These are phyloP conservation scores for Salicornia ramosissima DNA, from an alignment of 148 eudicot species.

Conservation along the genomic window DNA sequence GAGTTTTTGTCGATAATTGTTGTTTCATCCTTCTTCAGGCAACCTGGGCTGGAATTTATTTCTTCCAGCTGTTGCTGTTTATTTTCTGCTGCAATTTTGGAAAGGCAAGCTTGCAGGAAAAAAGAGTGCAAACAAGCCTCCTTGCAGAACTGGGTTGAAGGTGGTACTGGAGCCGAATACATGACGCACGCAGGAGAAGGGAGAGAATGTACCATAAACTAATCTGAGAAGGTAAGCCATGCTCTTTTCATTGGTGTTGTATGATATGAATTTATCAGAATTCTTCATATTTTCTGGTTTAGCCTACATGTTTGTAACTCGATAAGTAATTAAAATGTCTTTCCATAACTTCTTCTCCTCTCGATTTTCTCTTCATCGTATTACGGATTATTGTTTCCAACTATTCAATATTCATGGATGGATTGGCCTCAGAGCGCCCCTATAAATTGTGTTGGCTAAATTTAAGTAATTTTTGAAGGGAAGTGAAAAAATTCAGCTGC, in stretches of 20 bases:
- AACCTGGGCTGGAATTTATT: slow-evolving; percentile 5
- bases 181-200: slow-evolving; percentile 6
- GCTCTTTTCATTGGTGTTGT: slow-evolving; percentile 7
- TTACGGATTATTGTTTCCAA: not conserved
- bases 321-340: not conserved
- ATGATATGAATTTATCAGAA: slow-evolving; percentile 16
- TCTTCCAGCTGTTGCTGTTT: slow-evolving; percentile 26
- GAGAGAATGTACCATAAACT: slow-evolving; percentile 7
- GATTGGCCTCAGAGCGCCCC: too few relatives aligned
- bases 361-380: not conserved
- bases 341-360: not conserved
- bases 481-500: not conserved
- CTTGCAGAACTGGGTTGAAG: not conserved
- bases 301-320: not conserved
- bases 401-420: too few relatives aligned
- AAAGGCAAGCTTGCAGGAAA: slow-evolving; percentile 23
- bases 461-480: too few relatives aligned
- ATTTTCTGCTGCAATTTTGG: slow-evolving; percentile 25
- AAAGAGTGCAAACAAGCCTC: slow-evolving; percentile 7
- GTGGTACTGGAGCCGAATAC: slow-evolving; percentile 13
- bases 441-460: too few relatives aligned
- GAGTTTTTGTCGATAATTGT: slow-evolving; percentile 1
- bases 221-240: slow-evolving; percentile 1
- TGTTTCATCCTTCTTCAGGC: slow-evolving; percentile 3
- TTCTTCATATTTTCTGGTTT: slow-evolving; percentile 1